Conservation (phyloP, 257 asterid genomes). For the Handroanthus guayacan region DNA sequence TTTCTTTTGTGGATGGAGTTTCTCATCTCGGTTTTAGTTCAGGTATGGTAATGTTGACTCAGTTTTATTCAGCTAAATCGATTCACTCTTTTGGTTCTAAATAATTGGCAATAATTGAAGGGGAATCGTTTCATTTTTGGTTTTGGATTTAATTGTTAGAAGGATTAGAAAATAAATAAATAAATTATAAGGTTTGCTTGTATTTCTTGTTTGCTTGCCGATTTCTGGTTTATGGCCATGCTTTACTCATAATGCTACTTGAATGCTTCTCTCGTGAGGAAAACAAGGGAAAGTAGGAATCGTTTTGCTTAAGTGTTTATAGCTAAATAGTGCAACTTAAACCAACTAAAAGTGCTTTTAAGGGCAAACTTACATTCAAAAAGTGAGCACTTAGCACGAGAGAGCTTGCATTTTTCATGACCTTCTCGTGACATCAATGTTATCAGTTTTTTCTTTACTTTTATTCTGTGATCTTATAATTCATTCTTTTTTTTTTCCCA, state of each 20-base stretch:
- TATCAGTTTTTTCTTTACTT: slow-evolving; percentile 30
- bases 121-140: background rate
- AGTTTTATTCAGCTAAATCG: slow-evolving; percentile 18
- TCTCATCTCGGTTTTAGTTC: slow-evolving; percentile 40
- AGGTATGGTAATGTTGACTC: slow-evolving; percentile 51
- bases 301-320: slow-evolving; percentile 35
- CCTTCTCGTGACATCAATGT: slow-evolving; percentile 74
- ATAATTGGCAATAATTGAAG: slow-evolving; percentile 27
- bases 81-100: slow-evolving; percentile 7
- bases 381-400: slow-evolving; percentile 43
- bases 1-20: slow-evolving; percentile 46
- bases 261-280: slow-evolving; percentile 48
- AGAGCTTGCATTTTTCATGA: slow-evolving; percentile 56
- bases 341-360: slow-evolving; percentile 24
- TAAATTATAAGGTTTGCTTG: slow-evolving; percentile 39
- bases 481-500: slow-evolving; percentile 15
- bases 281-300: slow-evolving; percentile 35
- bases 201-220: slow-evolving; percentile 43
- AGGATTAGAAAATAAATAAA: background rate
- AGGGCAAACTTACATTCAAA: slow-evolving; percentile 35
- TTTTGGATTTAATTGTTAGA: slow-evolving; percentile 29
- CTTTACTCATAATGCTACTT: slow-evolving; percentile 67
- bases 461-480: slow-evolving; percentile 16
- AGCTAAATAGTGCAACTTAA: slow-evolving; percentile 25
- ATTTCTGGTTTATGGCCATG: slow-evolving; percentile 50